These are phyloP conservation scores for Malus hybrid DNA, from an alignment of 331 rosid species.

Conservation along the genomic window DNA sequence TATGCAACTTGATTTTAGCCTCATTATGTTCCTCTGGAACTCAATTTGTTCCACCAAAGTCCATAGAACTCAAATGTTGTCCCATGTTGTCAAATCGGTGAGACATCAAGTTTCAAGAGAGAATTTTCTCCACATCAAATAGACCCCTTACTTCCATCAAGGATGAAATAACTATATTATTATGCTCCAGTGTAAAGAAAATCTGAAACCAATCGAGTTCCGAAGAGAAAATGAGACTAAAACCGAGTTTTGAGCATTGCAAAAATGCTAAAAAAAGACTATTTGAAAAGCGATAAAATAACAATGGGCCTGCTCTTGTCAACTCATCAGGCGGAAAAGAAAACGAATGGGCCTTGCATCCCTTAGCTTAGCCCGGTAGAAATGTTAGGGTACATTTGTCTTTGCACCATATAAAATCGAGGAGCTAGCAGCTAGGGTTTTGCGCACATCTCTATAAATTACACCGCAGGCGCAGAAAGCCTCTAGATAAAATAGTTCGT, in stretches of 20 bases:
- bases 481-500: too few species aligned
- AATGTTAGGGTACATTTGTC: background rate
- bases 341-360: background rate
- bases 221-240: background rate
- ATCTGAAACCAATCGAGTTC: background rate
- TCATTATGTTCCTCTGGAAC: too few species aligned
- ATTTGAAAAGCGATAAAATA: background rate
- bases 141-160: background rate
- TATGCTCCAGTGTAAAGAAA: too few species aligned
- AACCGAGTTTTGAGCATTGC: too few species aligned
- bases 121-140: too few species aligned
- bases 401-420: background rate
- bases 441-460: background rate
- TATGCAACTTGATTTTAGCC: too few species aligned
- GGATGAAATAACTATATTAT: background rate
- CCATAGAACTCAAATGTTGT: too few species aligned
- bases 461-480: background rate
- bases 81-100: too few species aligned
- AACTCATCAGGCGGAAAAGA: too few species aligned
- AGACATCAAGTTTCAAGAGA: too few species aligned
- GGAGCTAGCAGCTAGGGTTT: background rate
- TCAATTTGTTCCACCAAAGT: too few species aligned
- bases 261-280: too few species aligned
- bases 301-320: background rate
- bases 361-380: background rate